These are phyloP conservation scores for Batrachochytrium dendrobatidis DNA, from an alignment of 371 early-diverging fungal species.

Conservation along the genomic window DNA sequence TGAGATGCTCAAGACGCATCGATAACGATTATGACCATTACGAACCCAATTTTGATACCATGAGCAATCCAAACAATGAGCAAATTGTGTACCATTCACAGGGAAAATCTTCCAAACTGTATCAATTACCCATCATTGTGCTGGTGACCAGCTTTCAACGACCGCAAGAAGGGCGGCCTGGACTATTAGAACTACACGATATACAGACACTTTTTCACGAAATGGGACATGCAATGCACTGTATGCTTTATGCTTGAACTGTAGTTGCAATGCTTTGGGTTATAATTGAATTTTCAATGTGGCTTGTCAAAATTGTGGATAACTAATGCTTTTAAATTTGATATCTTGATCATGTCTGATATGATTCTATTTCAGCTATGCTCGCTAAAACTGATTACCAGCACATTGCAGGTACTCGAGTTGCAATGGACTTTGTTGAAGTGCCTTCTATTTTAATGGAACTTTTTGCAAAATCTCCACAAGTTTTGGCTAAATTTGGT, in stretches of 20 bases:
- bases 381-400: slow-evolving; percentile 89
- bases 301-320: too few species aligned
- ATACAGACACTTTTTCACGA: slow-evolving; percentile 97
- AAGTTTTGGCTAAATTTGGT: slow-evolving; percentile 61
- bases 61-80: slow-evolving; percentile 4
- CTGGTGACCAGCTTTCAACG: slow-evolving; percentile 31
- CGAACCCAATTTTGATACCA: too few species aligned
- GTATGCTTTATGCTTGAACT: slow-evolving; percentile 8
- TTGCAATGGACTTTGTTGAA: slow-evolving; percentile 93
- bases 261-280: neutral
- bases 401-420: slow-evolving; percentile 90
- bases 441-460: slow-evolving; percentile 94
- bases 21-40: slow-evolving; percentile 85
- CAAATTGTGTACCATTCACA: slow-evolving; percentile 7
- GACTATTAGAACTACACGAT: slow-evolving; percentile 48
- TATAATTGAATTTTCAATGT: neutral
- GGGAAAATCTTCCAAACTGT: neutral
- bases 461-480: slow-evolving; percentile 69
- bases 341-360: neutral
- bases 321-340: neutral
- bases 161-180: slow-evolving; percentile 12
- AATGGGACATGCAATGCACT: slow-evolving; percentile 98
- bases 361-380: slow-evolving; percentile 70
- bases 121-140: slow-evolving; percentile 45
- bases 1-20: slow-evolving; percentile 79